These are phyloP conservation scores for Aspergillus clavatus DNA, from an alignment of 2,329 filamentous ascomycete genomes.

Conservation along the genomic window DNA sequence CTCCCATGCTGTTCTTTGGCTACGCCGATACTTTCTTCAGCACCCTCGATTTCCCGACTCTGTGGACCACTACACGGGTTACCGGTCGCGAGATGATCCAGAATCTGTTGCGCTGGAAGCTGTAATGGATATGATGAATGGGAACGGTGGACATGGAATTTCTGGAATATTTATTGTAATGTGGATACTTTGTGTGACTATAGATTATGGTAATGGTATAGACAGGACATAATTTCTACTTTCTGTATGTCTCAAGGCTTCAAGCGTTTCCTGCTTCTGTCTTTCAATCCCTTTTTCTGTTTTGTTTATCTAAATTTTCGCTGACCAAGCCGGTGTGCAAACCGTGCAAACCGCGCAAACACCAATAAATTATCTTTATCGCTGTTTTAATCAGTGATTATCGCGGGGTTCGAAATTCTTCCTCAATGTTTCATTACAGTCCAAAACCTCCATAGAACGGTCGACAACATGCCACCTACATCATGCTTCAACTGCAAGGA, in stretches of 20 bases:
- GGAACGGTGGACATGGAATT: not conserved
- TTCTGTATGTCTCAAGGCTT: no score
- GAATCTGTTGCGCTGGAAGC: conserved; percentile 67
- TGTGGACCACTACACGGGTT: conserved; percentile 71
- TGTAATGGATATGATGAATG: conserved; percentile 43
- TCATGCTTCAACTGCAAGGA: conserved; percentile 71
- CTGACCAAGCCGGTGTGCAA: no score
- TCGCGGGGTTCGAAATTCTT: conserved; percentile 3
- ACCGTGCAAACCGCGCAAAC: conserved; percentile 16
- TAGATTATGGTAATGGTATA: not conserved
- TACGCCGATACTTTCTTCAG: conserved; percentile 75
- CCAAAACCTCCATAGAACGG: not conserved
- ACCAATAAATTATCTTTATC: not conserved
- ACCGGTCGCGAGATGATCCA: conserved; percentile 71
- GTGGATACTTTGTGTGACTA: not conserved
- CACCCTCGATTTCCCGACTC: conserved; percentile 77
- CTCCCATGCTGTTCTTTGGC: conserved; percentile 86
- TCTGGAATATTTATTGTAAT: not conserved
- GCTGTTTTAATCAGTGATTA: conserved; percentile 10
- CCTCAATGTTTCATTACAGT: not conserved
- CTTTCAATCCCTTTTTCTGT: not conserved
- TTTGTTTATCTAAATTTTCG: conserved; percentile 1
- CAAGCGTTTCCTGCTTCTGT: no score
- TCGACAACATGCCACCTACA: conserved; percentile 70
- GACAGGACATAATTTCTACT: not conserved